Evolutionary conservation across 2,329 filamentous ascomycete genomes (phyloP).

Genomic region (Cyanodermella asteris): DNA sequence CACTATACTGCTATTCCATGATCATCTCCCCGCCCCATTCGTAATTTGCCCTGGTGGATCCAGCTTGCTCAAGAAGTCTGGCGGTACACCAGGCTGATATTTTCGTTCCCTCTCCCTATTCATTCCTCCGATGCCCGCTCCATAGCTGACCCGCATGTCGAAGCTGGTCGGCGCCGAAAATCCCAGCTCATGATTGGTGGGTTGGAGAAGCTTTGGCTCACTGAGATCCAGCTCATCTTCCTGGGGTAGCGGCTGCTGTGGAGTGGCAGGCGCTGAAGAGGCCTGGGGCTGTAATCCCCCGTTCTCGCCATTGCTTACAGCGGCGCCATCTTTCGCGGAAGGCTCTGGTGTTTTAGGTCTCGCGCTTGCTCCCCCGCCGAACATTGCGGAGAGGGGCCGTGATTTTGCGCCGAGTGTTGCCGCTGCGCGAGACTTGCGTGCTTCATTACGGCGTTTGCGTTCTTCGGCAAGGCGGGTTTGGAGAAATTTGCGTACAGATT

Average conservation of each 20-base stretch:
- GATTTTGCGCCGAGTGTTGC: no score
- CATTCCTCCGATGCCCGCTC: conserved; percentile 78
- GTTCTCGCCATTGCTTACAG: no score
- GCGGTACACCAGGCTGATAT: conserved; percentile 86
- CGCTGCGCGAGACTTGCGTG: no score
- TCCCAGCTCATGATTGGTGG: conserved; percentile 77
- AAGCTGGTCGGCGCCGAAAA: conserved; percentile 91
- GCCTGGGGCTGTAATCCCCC: no score
- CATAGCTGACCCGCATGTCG: conserved; percentile 91
- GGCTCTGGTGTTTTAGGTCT: no score
- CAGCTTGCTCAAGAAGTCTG: conserved; percentile 77
- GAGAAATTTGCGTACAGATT: conserved; percentile 78
- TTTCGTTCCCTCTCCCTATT: conserved; percentile 83
- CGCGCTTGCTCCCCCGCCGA: no score
- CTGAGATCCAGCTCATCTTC: conserved; percentile 4
- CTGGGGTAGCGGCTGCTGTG: conserved; percentile 7
- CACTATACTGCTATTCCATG: no score
- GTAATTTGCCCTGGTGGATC: conserved; percentile 31
- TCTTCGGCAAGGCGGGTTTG: no score
- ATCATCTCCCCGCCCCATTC: not conserved
- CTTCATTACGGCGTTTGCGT: conserved; percentile 32
- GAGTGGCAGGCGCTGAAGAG: conserved; percentile 8
- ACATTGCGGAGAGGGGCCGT: no score
- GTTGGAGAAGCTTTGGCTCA: conserved; percentile 46
- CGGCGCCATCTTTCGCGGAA: no score